Base-by-base conservation (phyloP, 2,329 filamentous ascomycete species). In the Aspergillus uvarum region DNA sequence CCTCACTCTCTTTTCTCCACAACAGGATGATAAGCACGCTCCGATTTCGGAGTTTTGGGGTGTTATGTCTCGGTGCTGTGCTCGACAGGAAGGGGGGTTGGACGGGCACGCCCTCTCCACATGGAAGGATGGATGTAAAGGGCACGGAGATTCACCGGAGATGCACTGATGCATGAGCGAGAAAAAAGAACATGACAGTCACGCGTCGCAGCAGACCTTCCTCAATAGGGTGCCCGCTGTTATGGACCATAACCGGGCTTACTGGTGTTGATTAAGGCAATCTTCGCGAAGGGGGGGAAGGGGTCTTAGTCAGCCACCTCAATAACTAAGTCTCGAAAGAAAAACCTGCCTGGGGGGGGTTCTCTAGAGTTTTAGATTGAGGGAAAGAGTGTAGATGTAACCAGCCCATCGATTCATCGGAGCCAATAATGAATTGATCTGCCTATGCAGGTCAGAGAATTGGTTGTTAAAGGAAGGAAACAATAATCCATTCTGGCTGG, bases 1-100 rank as follows among this genome's bases (percentile, higher is more conserved):
- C 35, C 14, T 12, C 21, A 10, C 21, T 32, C 47, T 29, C 29
- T 22, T 24, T 47, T 54, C 24, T 32, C 26, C 26, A 54, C 38
- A 19, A n/a, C 52, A 32, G 26, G 14, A 35, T 48, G 58, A 59
- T 56, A 59, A 48, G 53, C 16, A 52, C 31, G 48, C 42, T 60
- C 58, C 58, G 58, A 56, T 52, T 12, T 31, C 58, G 58, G 58
- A 60, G 48, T 47, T 47, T 21, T 22, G 51, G 29, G 38, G 14
- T 21, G 21, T 54, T 22, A 12, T 44, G 21, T 29, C 7, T 38
- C 22, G 21, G 12, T 29, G 26, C 26, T 29, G 12, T 29, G 26
- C 26, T 29, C 7, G 26, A 29, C 26, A 29, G 38, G 14, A 16
- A 5, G 16, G 6, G 38, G 1, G 38, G 16, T 35, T 16, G 38